A percentile compares a stretch with the other conserved stretches of the same genome.
phyloP scores from a whole-genome alignment of 208 protist species.

The Crithidia thermophila region DNA sequence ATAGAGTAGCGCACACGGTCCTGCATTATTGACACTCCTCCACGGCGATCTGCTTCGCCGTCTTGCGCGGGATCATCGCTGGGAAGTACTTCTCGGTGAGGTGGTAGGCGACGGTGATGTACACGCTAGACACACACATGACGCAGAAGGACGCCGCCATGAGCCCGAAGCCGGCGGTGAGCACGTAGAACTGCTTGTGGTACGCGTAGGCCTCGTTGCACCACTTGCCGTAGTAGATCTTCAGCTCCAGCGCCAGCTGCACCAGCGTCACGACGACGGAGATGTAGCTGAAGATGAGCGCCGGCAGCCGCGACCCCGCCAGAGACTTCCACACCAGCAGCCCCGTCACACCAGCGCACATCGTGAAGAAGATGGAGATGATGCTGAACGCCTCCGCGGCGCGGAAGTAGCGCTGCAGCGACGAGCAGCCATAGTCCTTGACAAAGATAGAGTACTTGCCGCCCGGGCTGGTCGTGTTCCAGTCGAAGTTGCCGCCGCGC shows the following conservation, averaged over 20 bases:
- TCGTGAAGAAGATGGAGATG: slow-evolving; percentile 46
- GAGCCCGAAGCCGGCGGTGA: slow-evolving; percentile 64
- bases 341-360: slow-evolving; percentile 34
- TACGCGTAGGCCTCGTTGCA: slow-evolving; percentile 58
- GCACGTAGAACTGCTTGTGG: slow-evolving; percentile 52
- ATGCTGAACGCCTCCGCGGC: slow-evolving; percentile 63
- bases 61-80: slow-evolving; percentile 42
- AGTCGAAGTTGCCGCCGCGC: slow-evolving; percentile 48
- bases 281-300: slow-evolving; percentile 54
- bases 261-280: slow-evolving; percentile 39
- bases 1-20: too few relatives aligned
- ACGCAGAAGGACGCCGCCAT: slow-evolving; percentile 45
- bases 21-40: slow-evolving; percentile 37
- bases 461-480: slow-evolving; percentile 31
- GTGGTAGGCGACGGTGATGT: slow-evolving; percentile 43
- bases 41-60: slow-evolving; percentile 48
- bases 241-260: slow-evolving; percentile 56
- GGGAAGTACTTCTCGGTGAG: slow-evolving; percentile 54
- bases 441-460: slow-evolving; percentile 34
- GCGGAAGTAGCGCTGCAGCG: slow-evolving; percentile 43
- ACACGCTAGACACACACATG: slow-evolving; percentile 41
- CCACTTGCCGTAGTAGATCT: slow-evolving; percentile 72
- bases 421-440: slow-evolving; percentile 39
- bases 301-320: slow-evolving; percentile 36
- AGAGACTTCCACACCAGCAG: slow-evolving; percentile 62